phyloP scores from a whole-genome alignment of 169 alveolate species.

The Babesia ovis region DNA sequence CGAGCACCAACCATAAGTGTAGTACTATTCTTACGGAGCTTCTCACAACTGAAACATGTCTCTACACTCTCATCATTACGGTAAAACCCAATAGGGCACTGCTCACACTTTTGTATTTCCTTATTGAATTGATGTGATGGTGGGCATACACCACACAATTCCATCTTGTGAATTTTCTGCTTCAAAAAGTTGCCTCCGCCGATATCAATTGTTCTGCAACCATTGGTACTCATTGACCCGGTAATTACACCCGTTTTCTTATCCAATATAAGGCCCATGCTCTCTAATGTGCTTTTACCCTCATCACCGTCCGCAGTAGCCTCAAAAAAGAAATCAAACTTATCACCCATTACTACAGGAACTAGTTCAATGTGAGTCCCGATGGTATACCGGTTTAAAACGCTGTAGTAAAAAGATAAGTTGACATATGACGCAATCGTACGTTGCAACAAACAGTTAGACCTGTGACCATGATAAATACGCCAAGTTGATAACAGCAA shows the following conservation, averaged over 20 bases:
- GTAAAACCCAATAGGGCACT: constrained; percentile 72
- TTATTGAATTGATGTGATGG: constrained; percentile 44
- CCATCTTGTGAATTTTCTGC: background rate
- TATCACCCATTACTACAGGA: constrained; percentile 37
- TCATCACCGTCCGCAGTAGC: background rate
- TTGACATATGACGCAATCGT: constrained; percentile 24
- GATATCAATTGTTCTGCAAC: constrained; percentile 19
- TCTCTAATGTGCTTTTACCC: background rate
- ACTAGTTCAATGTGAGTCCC: constrained; percentile 30
- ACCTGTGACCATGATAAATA: constrained; percentile 23
- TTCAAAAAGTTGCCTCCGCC: constrained; percentile 51
- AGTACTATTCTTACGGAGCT: constrained; percentile 18
- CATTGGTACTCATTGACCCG: constrained; percentile 25
- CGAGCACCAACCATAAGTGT: constrained; percentile 46
- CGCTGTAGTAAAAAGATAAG: constrained; percentile 37
- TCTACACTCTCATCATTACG: constrained; percentile 50
- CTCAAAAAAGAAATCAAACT: constrained; percentile 41
- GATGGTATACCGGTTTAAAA: constrained; percentile 31
- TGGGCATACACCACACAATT: constrained; percentile 44
- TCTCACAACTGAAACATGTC: constrained; percentile 30
- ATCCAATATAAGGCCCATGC: constrained; percentile 25
- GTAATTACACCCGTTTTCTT: constrained; percentile 38
- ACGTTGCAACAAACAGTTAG: constrained; percentile 19
- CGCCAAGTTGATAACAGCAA: constrained; percentile 57
- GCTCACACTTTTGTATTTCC: constrained; percentile 20